phyloP scores from a whole-genome alignment of 768 basidiomycete genomes.

The Hortiboletus campestris region DNA sequence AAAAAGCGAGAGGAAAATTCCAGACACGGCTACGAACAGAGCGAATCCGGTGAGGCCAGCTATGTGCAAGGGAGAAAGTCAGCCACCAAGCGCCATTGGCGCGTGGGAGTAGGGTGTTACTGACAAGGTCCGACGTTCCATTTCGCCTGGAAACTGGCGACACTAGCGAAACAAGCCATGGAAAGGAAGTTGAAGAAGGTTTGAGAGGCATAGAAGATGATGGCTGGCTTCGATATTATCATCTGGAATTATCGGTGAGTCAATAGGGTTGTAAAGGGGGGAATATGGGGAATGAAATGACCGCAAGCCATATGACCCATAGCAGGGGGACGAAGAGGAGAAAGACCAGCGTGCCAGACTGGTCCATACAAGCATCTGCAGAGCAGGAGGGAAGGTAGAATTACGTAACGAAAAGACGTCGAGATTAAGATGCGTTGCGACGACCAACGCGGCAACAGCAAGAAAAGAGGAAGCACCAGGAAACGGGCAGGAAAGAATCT shows the following conservation, averaged over 20 bases:
- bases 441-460: slow-evolving; percentile 13
- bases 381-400: slow-evolving; percentile 24
- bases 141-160: slow-evolving; percentile 85
- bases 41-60: slow-evolving; percentile 88
- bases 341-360: slow-evolving; percentile 53
- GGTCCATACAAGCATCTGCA: slow-evolving; percentile 36
- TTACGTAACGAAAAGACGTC: slow-evolving; percentile 32
- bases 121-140: slow-evolving; percentile 83
- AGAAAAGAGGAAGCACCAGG: neutral
- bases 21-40: slow-evolving; percentile 70
- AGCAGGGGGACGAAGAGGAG: slow-evolving; percentile 64
- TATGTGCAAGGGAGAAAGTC: slow-evolving; percentile 31
- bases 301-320: slow-evolving; percentile 71
- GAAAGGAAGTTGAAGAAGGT: slow-evolving; percentile 92
- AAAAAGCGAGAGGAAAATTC: slow-evolving; percentile 72
- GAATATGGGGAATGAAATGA: slow-evolving; percentile 32
- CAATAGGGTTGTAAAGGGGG: slow-evolving; percentile 6
- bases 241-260: slow-evolving; percentile 48
- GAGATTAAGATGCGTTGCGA: slow-evolving; percentile 22
- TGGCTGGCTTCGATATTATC: slow-evolving; percentile 83
- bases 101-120: slow-evolving; percentile 32
- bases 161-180: slow-evolving; percentile 88
- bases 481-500: slow-evolving; percentile 32
- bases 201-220: slow-evolving; percentile 74
- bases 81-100: neutral